phyloP scores from a whole-genome alignment of 192 early-diverging fungal species.

The Coemansia sp. region DNA sequence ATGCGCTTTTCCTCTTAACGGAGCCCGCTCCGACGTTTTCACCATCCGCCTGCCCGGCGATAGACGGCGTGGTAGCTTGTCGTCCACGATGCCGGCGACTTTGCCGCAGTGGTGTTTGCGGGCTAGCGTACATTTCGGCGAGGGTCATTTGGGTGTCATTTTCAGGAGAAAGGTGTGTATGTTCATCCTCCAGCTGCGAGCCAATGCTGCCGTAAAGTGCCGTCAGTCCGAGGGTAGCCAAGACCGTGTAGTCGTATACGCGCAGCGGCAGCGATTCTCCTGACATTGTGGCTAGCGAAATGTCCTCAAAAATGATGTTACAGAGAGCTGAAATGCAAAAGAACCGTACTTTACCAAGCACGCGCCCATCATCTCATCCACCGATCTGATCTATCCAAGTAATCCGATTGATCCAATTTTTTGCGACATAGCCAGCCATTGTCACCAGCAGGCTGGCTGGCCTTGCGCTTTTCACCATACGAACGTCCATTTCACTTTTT shows the following conservation, averaged over 20 bases:
- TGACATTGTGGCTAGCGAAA: constrained; percentile 19
- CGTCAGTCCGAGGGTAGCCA: constrained; percentile 42
- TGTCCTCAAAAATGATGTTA: neutral
- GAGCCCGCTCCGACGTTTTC: neutral
- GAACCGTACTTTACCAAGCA: neutral
- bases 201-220: constrained; percentile 39
- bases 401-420: neutral
- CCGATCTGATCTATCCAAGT: neutral
- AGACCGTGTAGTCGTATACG: constrained; percentile 44
- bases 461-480: neutral
- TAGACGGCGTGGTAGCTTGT: neutral
- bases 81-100: neutral
- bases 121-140: constrained; percentile 13
- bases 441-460: neutral
- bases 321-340: neutral
- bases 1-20: constrained; percentile 29
- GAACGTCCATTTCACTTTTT: neutral
- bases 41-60: neutral
- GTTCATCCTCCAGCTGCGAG: constrained; percentile 29
- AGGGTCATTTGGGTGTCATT: neutral
- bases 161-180: neutral
- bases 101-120: constrained; percentile 11
- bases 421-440: neutral
- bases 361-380: neutral
- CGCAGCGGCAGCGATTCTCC: constrained; percentile 30